Base-by-base conservation (phyloP, 441 rosid genomes). In the Sinapis alba region DNA sequence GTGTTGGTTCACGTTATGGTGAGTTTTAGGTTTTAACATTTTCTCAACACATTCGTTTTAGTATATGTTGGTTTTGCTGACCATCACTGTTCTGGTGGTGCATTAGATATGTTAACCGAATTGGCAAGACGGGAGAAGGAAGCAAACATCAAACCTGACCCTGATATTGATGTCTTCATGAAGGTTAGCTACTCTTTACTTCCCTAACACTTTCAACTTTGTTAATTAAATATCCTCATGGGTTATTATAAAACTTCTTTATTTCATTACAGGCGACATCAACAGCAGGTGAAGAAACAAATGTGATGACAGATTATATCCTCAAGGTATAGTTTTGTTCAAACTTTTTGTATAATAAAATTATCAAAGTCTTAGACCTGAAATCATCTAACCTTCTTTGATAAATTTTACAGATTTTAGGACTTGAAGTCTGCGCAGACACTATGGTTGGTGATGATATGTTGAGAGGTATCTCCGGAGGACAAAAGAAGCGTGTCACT, bases 401-500 rank as follows among this genome's bases (percentile, higher is more conserved):
- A 32, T 77, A 45, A 12, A 27, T 65, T 43, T 68, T 16, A 11
- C 73, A 92, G 99, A 73, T 94, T 72, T 74, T 94, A 71, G 99
- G 99, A 70, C 84, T 94, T 53, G 98, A 94, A 58, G 69, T 77
- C 7, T 92, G 98, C 58, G 94, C 96, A 1, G 98, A 94, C 74
- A 90, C 89, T 2, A 54, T 90, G 85, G 90, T 92, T 0, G 98
- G 97, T 0, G 84, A 89, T 80, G 94, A 89, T 66, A 94, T 94
- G 96, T 6, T 88, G 58, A 84, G 98, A 73, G 98, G 98, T 18
- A 88, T 94, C 65, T 94, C 98, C 4, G 97, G 98, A 41, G 98
- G 98, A 58, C 97, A 94, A 73, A 88, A 70, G 83, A 94, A 90
- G 83, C 92, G 98, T 50, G 90, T 94, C 34, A 94, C 98, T 16